Conservation (phyloP, 306 rosid genomes). For the Potentilla sterilis region DNA sequence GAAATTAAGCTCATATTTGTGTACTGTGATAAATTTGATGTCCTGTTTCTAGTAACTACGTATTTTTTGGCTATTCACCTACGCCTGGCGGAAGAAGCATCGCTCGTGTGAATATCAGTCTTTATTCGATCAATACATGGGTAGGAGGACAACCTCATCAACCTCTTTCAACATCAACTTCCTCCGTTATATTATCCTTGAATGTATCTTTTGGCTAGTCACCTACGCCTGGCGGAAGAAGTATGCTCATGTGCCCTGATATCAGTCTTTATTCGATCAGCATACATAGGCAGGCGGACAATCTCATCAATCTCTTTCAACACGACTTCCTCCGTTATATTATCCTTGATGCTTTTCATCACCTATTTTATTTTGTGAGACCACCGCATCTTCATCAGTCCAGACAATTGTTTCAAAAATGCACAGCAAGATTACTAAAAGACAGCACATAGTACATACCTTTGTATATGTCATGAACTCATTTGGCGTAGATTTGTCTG, state of each 20-base stretch:
- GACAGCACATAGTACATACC: conserved; percentile 32
- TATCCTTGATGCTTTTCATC: conserved; percentile 83
- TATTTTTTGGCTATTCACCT: neutral
- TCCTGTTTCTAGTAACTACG: neutral
- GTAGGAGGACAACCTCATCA: conserved; percentile 68
- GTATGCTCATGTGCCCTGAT: conserved; percentile 48
- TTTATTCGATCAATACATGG: conserved; percentile 85
- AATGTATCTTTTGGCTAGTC: conserved; percentile 15
- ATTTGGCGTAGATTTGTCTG: conserved; percentile 80
- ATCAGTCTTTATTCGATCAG: conserved; percentile 72
- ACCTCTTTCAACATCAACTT: conserved; percentile 71
- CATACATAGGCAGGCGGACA: conserved; percentile 86
- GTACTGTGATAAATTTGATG: neutral
- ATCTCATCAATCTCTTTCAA: conserved; percentile 75
- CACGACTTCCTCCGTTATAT: conserved; percentile 75
- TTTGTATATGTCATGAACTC: conserved; percentile 75
- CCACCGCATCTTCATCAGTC: neutral
- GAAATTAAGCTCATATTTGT: conserved; percentile 1
- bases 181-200: conserved; percentile 79
- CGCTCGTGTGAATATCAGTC: conserved; percentile 48
- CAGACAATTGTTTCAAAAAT: neutral
- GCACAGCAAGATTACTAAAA: neutral
- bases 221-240: conserved; percentile 18
- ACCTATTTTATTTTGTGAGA: conserved; percentile 43
- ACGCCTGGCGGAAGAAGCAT: conserved; percentile 14